Evolutionary conservation across 2,329 filamentous ascomycete species (phyloP).

Genomic region (Amylocarpus encephaloides): DNA sequence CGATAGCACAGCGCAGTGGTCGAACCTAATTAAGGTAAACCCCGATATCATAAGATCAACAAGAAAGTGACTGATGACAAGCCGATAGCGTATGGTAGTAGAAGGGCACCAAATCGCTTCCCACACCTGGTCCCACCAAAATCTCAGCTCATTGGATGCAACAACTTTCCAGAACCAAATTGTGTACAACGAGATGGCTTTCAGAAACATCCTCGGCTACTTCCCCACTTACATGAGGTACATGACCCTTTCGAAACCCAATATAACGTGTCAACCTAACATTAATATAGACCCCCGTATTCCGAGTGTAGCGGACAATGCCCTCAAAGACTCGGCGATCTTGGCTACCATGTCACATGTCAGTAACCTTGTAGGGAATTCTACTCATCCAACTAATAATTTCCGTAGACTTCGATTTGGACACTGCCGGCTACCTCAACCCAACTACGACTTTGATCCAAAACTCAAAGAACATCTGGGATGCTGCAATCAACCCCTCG

Average conservation of each 20-base stretch:
- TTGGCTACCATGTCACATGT: conserved; percentile 43
- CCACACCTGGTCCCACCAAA: conserved; percentile 50
- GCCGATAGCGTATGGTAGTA: conserved; percentile 28
- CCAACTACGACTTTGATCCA: conserved; percentile 38
- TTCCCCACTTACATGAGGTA: conserved; percentile 47
- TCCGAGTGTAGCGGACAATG: conserved; percentile 38
- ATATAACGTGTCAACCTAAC: neutral
- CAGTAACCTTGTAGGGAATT: neutral
- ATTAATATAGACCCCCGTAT: conserved; percentile 33
- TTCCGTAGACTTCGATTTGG: conserved; percentile 31
- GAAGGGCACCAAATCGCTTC: conserved; percentile 52
- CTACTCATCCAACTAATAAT: conserved; percentile 15
- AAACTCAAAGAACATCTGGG: conserved; percentile 39
- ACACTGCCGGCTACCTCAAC: conserved; percentile 46
- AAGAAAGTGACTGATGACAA: conserved; percentile 24
- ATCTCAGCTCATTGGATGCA: conserved; percentile 39
- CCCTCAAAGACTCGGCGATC: conserved; percentile 31
- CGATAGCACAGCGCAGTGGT: conserved; percentile 34
- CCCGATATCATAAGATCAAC: neutral
- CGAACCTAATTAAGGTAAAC: conserved; percentile 37
- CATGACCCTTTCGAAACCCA: neutral
- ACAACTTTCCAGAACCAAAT: conserved; percentile 42
- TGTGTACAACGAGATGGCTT: conserved; percentile 47
- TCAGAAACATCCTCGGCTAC: conserved; percentile 48
- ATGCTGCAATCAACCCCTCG: conserved; percentile 9